Percentiles rank a stretch among this genome's conserved stretches.
phyloP scores from a whole-genome alignment of 345 rosid genomes.

The Pugionium cornutum region DNA sequence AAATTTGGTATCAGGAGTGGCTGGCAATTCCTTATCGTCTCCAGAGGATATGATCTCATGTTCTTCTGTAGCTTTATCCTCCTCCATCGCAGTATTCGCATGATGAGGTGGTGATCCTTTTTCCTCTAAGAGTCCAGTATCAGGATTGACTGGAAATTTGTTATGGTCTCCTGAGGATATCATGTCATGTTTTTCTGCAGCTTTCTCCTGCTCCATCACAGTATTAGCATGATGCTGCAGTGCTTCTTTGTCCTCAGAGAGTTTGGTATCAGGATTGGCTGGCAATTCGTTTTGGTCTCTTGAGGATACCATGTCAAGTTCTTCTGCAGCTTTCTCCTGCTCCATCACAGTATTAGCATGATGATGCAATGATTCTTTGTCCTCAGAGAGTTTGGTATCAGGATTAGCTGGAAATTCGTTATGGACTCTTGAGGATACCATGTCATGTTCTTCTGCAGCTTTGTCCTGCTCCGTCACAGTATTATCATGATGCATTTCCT shows the following conservation, averaged over 20 bases:
- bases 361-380: constrained; percentile 4
- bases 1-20: constrained; percentile 33
- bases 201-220: constrained; percentile 21
- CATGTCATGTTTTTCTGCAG: constrained; percentile 25
- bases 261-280: constrained; percentile 36
- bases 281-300: constrained; percentile 23
- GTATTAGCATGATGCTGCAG: constrained; percentile 7
- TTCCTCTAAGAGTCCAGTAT: constrained; percentile 18
- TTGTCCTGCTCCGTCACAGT: constrained; percentile 23
- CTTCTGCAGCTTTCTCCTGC: constrained; percentile 26
- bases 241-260: constrained; percentile 13
- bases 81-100: constrained; percentile 17
- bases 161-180: constrained; percentile 27
- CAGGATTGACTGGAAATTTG: constrained; percentile 29
- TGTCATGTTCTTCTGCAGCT: constrained; percentile 27
- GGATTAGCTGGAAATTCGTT: constrained; percentile 30
- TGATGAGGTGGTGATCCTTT: constrained; percentile 8
- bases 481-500: constrained; percentile 14
- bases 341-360: constrained; percentile 21
- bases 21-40: constrained; percentile 29
- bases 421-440: constrained; percentile 19
- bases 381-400: constrained; percentile 29
- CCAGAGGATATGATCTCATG: constrained; percentile 17
- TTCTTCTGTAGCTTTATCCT: constrained; percentile 9
- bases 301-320: constrained; percentile 22